phyloP scores from a whole-genome alignment of 495 filamentous ascomycete species.

The Penicillium cinerascens region DNA sequence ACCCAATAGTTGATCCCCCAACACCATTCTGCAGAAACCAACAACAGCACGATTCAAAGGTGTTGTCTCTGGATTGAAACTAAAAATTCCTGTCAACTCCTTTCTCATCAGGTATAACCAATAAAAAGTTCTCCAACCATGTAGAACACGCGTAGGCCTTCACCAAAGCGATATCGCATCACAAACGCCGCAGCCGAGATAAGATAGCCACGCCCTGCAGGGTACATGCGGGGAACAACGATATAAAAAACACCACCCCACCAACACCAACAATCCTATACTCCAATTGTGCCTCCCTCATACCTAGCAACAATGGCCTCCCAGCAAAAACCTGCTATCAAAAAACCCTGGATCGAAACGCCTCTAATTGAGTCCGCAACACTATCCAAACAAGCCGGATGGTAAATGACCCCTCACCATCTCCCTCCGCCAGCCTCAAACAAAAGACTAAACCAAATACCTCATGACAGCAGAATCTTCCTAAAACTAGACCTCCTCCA shows the following conservation, averaged over 20 bases:
- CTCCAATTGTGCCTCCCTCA: not conserved
- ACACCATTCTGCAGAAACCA: not conserved
- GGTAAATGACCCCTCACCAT: slow-evolving; percentile 39
- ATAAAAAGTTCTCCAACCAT: not conserved
- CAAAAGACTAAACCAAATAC: too few relatives aligned
- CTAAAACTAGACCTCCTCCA: slow-evolving; percentile 91
- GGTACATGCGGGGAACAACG: not conserved
- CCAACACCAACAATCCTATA: not conserved
- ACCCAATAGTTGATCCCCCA: not conserved
- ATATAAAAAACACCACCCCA: not conserved
- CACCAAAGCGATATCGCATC: not conserved
- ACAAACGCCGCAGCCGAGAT: not conserved
- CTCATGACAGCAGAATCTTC: slow-evolving; percentile 69
- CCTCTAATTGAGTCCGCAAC: slow-evolving; percentile 65
- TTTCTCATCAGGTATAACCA: not conserved
- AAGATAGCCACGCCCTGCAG: not conserved
- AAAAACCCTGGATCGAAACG: slow-evolving; percentile 64
- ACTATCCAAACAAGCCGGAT: slow-evolving; percentile 66
- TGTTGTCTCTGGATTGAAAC: not conserved
- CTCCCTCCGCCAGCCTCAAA: not conserved
- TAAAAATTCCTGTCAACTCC: not conserved
- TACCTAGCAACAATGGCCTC: not conserved
- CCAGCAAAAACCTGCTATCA: not conserved
- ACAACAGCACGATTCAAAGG: not conserved
- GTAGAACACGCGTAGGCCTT: not conserved